Percentiles rank a stretch among this genome's conserved stretches.
These are phyloP conservation scores for Picea glauca DNA, from an alignment of 75 land plant species.

Conservation along the genomic window DNA sequence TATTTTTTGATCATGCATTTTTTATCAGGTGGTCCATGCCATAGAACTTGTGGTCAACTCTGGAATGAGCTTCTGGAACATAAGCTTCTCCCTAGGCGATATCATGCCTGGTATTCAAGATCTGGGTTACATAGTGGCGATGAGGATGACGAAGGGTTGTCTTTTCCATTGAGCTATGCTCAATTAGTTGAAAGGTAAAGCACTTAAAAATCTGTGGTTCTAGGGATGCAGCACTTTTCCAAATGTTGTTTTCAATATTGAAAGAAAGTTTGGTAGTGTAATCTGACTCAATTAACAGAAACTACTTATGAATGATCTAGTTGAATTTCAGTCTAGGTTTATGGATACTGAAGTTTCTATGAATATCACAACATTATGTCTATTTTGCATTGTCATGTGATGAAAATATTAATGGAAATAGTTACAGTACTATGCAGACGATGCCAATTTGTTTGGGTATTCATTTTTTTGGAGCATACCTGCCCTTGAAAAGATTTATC, in stretches of 20 bases:
- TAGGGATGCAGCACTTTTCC: not conserved
- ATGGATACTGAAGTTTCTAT: too few species aligned
- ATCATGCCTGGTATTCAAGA: conserved; percentile 96
- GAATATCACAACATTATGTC: too few species aligned
- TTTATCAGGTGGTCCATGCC: conserved; percentile 85
- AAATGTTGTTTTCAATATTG: not conserved
- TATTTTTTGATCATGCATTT: conserved; percentile 95
- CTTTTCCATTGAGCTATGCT: conserved; percentile 73
- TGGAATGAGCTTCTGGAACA: conserved; percentile 90
- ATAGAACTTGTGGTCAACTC: conserved; percentile 63
- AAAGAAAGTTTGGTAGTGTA: not conserved
- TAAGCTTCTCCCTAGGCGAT: conserved; percentile 84
- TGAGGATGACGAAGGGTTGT: conserved; percentile 84
- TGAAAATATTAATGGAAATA: too few species aligned
- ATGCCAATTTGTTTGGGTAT: too few species aligned
- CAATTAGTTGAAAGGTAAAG: conserved; percentile 71
- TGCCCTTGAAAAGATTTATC: too few species aligned
- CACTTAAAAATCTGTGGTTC: not conserved
- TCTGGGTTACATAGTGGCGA: conserved; percentile 53
- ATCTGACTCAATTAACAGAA: too few species aligned
- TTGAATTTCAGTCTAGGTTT: too few species aligned
- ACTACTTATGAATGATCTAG: too few species aligned
- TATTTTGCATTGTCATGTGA: too few species aligned
- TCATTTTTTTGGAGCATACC: too few species aligned
- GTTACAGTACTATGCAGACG: too few species aligned